These are phyloP conservation scores for Thinopyrum elongatum DNA, from an alignment of 176 grass and related monocot genomes.

Conservation along the genomic window DNA sequence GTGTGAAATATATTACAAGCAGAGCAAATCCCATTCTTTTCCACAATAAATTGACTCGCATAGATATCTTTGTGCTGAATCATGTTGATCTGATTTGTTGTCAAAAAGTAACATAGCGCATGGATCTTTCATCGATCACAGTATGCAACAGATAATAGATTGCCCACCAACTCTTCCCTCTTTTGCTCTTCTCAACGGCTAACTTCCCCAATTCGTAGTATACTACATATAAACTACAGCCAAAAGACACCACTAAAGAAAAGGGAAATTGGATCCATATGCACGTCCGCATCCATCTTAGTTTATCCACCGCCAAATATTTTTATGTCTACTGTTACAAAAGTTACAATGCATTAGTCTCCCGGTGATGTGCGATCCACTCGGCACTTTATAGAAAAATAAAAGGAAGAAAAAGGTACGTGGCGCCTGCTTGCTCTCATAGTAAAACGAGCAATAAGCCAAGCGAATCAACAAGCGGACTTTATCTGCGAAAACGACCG, in stretches of 20 bases:
- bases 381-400: neutral
- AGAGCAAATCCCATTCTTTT: neutral
- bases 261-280: neutral
- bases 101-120: neutral
- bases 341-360: constrained; percentile 21
- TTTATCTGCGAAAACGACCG: constrained; percentile 19
- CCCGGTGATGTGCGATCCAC: constrained; percentile 10
- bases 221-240: constrained; percentile 10
- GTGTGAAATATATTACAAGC: neutral
- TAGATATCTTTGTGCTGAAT: neutral
- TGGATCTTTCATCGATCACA: neutral
- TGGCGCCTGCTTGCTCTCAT: constrained; percentile 23
- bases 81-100: neutral
- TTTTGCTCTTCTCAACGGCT: constrained; percentile 26
- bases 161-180: constrained; percentile 19
- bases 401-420: neutral
- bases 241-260: constrained; percentile 7
- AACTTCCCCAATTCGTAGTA: constrained; percentile 4
- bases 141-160: neutral
- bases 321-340: constrained; percentile 15
- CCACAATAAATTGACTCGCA: neutral
- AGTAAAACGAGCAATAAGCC: constrained; percentile 23
- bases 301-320: constrained; percentile 20
- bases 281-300: neutral
- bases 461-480: constrained; percentile 17